Base-by-base conservation (phyloP, 805 yeast genomes). In the Metschnikowia sp. region DNA sequence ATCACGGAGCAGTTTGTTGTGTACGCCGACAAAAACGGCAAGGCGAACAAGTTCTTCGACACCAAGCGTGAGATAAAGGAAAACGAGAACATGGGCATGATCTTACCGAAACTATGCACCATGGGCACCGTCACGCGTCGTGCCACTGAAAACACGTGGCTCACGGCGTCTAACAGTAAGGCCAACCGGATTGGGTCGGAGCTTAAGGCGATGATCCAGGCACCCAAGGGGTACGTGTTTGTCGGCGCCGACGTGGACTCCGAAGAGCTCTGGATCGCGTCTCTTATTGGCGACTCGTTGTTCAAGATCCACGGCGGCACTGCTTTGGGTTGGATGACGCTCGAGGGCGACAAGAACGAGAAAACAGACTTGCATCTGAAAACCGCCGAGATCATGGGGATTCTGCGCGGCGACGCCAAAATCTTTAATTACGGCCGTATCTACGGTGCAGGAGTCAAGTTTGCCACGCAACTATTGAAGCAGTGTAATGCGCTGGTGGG, bases 231-330 rank as follows among this genome's bases (percentile, higher is more conserved):
- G 0, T 94, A 91, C 62, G 79, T 80, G 33, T 87, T 94, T 69
- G 96, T 94, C 8, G 99, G 99, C 9, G 99, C 99, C 0, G 99
- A 94, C 72, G 99, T 94, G 8, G 99, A 94, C 65, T 88, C 97
- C 34, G 99, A 94, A 62, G 99, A 94, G 62, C 74, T 94, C 37
- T 94, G 99, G 99, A 94, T 94, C 55, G 99, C 99, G 0, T 86
- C 97, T 15, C 69, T 95, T 22, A 83, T 92, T 31, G 97, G 99
- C 3, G 99, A 94, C 63, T 84, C 98, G 0, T 80, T 84, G 44
- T 88, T 92, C 66, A 81, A 84, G 32, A 70, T 87, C 22, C 99
- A 94, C 64, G 99, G 99, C 6, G 95, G 95, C 11, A 89, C 98
- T 0, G 96, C 98, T 0, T 78, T 95, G 45, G 97, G 98, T 0